These are phyloP conservation scores for Phellinidium pouzarii DNA, from an alignment of 1,284 basidiomycete genomes.

Conservation along the genomic window DNA sequence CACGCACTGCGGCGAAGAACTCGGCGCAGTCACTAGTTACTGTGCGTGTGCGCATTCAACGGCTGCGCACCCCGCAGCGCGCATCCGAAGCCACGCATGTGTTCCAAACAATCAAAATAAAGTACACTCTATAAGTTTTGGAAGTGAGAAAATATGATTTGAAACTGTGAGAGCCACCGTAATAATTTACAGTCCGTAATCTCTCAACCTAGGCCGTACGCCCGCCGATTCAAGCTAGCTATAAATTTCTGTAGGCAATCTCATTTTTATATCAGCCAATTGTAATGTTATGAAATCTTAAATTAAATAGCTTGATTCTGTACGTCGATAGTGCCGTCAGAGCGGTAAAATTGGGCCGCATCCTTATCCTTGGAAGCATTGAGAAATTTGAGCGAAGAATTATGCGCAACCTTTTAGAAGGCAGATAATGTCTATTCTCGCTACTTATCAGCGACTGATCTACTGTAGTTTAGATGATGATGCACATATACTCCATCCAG, in stretches of 20 bases:
- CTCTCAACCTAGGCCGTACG: constrained; percentile 60
- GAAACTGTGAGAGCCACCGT: no score
- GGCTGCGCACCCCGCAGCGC: no score
- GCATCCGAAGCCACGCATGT: no score
- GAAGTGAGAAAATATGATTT: no score
- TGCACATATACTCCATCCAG: constrained; percentile 64
- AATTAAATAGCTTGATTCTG: constrained; percentile 40
- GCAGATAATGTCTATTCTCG: constrained; percentile 46
- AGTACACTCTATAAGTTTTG: no score
- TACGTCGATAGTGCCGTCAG: constrained; percentile 61
- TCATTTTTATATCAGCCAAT: no score
- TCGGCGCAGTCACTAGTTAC: no score
- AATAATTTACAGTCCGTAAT: constrained; percentile 57
- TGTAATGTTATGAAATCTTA: neutral
- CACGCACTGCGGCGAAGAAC: no score
- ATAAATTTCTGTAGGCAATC: constrained; percentile 56
- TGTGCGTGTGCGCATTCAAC: no score
- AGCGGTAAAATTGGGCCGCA: constrained; percentile 56
- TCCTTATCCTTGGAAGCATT: constrained; percentile 62
- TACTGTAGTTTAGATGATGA: constrained; percentile 51
- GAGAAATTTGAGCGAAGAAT: constrained; percentile 62
- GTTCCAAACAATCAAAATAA: no score
- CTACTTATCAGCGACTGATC: neutral
- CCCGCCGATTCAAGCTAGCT: constrained; percentile 48
- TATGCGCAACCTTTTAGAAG: constrained; percentile 57